These are phyloP conservation scores for Claviceps sp. DNA, from an alignment of 2,329 filamentous ascomycete species.

Conservation along the genomic window DNA sequence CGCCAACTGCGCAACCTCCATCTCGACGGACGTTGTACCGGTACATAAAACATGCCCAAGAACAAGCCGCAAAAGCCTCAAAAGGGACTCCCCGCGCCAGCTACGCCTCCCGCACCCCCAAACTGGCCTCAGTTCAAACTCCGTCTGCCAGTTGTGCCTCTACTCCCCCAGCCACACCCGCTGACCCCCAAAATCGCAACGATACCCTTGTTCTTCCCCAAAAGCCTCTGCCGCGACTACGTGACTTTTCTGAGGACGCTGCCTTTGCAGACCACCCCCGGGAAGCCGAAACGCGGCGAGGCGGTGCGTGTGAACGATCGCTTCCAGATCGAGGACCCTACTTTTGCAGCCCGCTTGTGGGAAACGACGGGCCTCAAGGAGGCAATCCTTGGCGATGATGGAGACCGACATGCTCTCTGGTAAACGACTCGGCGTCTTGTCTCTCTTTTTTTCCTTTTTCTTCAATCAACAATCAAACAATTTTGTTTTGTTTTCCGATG, in stretches of 20 bases:
- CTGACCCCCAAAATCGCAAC: conserved; percentile 52
- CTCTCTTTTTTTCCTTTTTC: not conserved
- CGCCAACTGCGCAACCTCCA: too few species aligned
- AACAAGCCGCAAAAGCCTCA: conserved; percentile 16
- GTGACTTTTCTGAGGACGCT: conserved; percentile 56
- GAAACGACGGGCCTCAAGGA: conserved; percentile 59
- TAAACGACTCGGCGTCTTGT: conserved; percentile 19
- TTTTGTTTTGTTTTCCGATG: too few species aligned
- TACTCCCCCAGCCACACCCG: conserved; percentile 42
- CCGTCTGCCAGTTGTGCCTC: conserved; percentile 49
- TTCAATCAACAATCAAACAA: too few species aligned
- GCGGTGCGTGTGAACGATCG: conserved; percentile 81
- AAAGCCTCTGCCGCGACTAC: conserved; percentile 61
- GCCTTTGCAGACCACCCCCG: conserved; percentile 64
- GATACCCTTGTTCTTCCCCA: conserved; percentile 61
- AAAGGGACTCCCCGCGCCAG: conserved; percentile 8
- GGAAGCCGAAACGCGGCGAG: conserved; percentile 64
- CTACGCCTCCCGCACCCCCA: conserved; percentile 16
- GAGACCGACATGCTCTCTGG: conserved; percentile 29
- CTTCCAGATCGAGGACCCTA: conserved; percentile 65
- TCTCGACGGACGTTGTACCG: too few species aligned
- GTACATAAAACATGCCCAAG: conserved; percentile 17
- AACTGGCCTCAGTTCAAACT: conserved; percentile 64
- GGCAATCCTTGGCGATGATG: conserved; percentile 26
- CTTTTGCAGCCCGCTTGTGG: conserved; percentile 68